Evolutionary conservation across 225 moss, liverwort and hornwort genomes (phyloP).

Genomic region (Pseudisothecium myosuroides): DNA sequence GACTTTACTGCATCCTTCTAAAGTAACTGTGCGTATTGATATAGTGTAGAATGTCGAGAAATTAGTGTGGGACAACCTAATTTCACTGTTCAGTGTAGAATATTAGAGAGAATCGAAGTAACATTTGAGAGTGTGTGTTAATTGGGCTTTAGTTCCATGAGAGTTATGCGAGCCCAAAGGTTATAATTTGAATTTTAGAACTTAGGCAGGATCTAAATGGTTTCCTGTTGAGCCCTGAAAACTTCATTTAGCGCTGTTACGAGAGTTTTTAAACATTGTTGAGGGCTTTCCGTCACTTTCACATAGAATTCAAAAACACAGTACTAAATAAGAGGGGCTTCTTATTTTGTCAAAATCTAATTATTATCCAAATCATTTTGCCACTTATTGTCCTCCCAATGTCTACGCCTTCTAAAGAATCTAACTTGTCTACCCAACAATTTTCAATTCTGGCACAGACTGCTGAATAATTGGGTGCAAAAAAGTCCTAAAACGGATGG

Average conservation of each 20-base stretch:
- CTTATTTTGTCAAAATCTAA: not conserved
- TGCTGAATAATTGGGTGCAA: not conserved
- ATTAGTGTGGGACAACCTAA: too few relatives aligned
- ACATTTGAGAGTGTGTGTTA: not conserved
- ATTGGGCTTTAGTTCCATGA: not conserved
- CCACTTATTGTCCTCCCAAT: too few relatives aligned
- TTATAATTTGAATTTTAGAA: not conserved
- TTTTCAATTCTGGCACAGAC: not conserved
- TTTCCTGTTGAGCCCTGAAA: not conserved
- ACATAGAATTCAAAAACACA: not conserved
- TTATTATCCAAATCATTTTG: not conserved
- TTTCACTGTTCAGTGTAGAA: too few relatives aligned
- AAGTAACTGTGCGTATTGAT: too few relatives aligned
- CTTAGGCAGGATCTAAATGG: not conserved
- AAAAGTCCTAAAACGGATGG: not conserved
- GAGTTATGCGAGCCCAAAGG: too few relatives aligned
- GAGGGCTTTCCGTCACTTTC: not conserved
- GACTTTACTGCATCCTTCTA: too few relatives aligned
- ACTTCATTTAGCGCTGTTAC: too few relatives aligned
- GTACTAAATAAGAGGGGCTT: not conserved
- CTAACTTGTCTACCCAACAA: not conserved
- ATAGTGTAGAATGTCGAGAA: too few relatives aligned
- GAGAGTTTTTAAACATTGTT: not conserved
- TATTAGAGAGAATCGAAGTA: not conserved
- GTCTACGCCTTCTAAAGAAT: not conserved